Conservation (phyloP, 1,139 yeast species). For the Candida pseudoviswanathii region DNA sequence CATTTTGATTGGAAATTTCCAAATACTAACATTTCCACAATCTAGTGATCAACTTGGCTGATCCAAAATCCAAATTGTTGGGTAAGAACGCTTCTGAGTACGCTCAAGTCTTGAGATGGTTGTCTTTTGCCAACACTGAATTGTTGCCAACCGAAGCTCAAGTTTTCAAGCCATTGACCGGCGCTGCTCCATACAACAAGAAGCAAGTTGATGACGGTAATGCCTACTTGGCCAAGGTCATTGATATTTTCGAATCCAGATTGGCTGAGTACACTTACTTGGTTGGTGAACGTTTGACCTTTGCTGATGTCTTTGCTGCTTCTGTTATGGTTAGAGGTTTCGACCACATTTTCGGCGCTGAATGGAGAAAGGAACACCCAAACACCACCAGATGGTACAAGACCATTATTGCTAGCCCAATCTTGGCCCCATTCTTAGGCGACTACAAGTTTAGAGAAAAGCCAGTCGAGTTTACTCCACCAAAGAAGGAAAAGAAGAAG, state of each 20-base stretch:
- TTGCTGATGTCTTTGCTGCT: constrained; percentile 82
- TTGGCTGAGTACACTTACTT: constrained; percentile 79
- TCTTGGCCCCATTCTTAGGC: constrained; percentile 44
- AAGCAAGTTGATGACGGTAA: constrained; percentile 55
- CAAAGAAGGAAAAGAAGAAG: constrained; percentile 75
- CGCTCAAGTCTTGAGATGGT: constrained; percentile 78
- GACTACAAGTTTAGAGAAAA: constrained; percentile 63
- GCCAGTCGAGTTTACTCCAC: constrained; percentile 69
- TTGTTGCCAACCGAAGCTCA: constrained; percentile 47
- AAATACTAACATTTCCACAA: constrained; percentile 20
- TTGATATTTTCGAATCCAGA: constrained; percentile 60
- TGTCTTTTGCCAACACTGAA: constrained; percentile 78
- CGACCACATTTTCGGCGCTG: constrained; percentile 65
- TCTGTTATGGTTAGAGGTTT: constrained; percentile 65
- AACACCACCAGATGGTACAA: constrained; percentile 83
- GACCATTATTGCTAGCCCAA: constrained; percentile 62
- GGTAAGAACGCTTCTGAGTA: constrained; percentile 70
- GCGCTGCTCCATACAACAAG: constrained; percentile 62
- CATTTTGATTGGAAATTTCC: no score
- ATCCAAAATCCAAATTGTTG: constrained; percentile 42
- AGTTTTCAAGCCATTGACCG: constrained; percentile 37
- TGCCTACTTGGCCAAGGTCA: constrained; percentile 40
- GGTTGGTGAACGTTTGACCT: constrained; percentile 86
- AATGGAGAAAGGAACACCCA: constrained; percentile 80
- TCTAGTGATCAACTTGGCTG: constrained; percentile 34